Percentiles rank a stretch among this genome's conserved stretches.
Conservation (phyloP, 2,329 filamentous ascomycete genomes). For the Curvularia sp. region DNA sequence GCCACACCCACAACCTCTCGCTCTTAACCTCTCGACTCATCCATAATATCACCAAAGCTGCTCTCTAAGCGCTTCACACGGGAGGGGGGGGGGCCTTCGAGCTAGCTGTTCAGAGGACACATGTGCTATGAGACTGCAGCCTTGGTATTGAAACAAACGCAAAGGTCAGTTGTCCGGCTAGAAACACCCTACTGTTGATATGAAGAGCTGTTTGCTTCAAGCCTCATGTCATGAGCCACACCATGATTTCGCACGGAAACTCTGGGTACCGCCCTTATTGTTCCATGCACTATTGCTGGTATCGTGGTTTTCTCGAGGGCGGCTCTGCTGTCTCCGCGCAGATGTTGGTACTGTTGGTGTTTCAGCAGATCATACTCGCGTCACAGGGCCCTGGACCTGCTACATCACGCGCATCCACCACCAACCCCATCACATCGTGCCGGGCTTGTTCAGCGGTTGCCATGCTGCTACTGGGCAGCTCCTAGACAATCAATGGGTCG, state of each 20-base stretch:
- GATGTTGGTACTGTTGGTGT: slow-evolving; percentile 44
- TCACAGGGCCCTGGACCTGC: slow-evolving; percentile 50
- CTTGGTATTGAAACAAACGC: slow-evolving; percentile 32
- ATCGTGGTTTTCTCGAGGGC: slow-evolving; percentile 28
- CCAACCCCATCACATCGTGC: slow-evolving; percentile 34
- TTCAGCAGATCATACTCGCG: slow-evolving; percentile 45
- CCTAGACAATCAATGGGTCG: slow-evolving; percentile 41
- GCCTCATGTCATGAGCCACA: slow-evolving; percentile 31
- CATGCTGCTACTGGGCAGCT: slow-evolving; percentile 35
- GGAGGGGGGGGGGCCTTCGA: neutral
- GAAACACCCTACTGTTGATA: slow-evolving; percentile 23
- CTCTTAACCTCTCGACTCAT: slow-evolving; percentile 11
- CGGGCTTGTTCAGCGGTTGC: slow-evolving; percentile 39
- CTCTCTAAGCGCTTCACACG: slow-evolving; percentile 11
- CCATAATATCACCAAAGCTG: slow-evolving; percentile 6
- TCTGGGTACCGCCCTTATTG: slow-evolving; percentile 36
- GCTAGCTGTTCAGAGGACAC: neutral
- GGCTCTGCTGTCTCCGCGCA: slow-evolving; percentile 44
- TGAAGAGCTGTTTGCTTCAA: slow-evolving; percentile 30
- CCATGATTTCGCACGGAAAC: slow-evolving; percentile 36
- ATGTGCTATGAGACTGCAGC: slow-evolving; percentile 9
- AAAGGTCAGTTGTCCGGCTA: slow-evolving; percentile 12
- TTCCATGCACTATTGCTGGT: slow-evolving; percentile 33
- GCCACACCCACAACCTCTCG: slow-evolving; percentile 14
- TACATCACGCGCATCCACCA: slow-evolving; percentile 46